Percentiles rank a stretch among this genome's conserved stretches.
phyloP scores from a whole-genome alignment of 2,329 filamentous ascomycete species.

The Penicillium sp. region DNA sequence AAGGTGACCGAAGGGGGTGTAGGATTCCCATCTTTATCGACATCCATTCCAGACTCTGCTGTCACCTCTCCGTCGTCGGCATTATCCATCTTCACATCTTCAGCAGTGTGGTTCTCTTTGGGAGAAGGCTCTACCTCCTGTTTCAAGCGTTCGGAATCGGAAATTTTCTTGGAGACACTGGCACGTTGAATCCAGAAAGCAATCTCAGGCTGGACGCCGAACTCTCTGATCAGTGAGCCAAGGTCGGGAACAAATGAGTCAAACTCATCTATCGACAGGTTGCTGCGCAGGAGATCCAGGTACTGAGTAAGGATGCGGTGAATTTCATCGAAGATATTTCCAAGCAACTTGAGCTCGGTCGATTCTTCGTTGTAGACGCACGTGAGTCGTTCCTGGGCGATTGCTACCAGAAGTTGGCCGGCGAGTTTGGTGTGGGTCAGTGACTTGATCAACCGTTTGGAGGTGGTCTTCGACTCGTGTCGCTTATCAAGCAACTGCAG shows the following conservation, averaged over 20 bases:
- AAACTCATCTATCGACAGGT: constrained; percentile 73
- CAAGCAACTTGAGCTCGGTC: constrained; percentile 84
- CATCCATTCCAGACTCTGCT: constrained; percentile 33
- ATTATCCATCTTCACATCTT: constrained; percentile 38
- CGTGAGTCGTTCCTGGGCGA: constrained; percentile 87
- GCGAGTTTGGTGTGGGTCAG: constrained; percentile 76
- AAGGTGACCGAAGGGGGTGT: constrained; percentile 24
- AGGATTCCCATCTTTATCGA: constrained; percentile 30
- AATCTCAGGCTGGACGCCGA: constrained; percentile 74
- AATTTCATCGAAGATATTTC: constrained; percentile 85
- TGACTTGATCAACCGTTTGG: constrained; percentile 75
- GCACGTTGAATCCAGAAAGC: constrained; percentile 82
- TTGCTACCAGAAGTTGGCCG: constrained; percentile 79
- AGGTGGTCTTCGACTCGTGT: constrained; percentile 71
- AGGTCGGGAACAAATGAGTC: constrained; percentile 75
- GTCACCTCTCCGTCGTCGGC: constrained; percentile 26
- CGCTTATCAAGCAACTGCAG: constrained; percentile 79
- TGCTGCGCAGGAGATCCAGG: constrained; percentile 81
- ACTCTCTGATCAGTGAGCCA: constrained; percentile 70
- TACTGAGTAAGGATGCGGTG: constrained; percentile 85
- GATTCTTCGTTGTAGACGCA: constrained; percentile 76
- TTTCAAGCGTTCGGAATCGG: constrained; percentile 37
- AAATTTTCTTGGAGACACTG: constrained; percentile 68
- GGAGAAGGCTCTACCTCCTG: constrained; percentile 29
- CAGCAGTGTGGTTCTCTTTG: constrained; percentile 28